Evolutionary conservation across 179 eudicot species (phyloP).

Genomic region (Gypsophila paniculata): DNA sequence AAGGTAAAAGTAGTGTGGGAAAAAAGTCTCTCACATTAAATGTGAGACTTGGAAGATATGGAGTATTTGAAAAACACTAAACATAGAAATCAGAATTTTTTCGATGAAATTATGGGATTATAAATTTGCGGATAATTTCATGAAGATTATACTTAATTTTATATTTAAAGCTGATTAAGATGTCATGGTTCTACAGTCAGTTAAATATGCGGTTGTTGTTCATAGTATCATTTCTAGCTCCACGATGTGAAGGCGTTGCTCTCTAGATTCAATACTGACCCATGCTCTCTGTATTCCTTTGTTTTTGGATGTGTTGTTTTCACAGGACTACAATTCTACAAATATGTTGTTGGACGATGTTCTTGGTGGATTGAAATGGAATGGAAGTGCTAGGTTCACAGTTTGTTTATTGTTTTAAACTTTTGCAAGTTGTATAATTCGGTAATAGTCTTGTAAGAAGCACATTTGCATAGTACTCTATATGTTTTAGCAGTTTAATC

Average conservation of each 20-base stretch:
- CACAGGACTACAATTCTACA: conserved; percentile 5
- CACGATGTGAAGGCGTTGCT: background rate
- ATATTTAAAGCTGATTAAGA: background rate
- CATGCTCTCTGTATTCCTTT: background rate
- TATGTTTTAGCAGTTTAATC: background rate
- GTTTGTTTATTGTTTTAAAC: background rate
- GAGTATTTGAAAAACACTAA: too few relatives aligned
- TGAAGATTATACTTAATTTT: background rate
- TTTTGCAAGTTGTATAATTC: conserved; percentile 12
- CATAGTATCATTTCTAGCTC: background rate
- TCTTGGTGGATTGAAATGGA: background rate
- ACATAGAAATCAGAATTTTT: background rate
- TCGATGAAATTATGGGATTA: background rate
- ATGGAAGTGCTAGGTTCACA: background rate
- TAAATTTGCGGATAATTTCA: background rate
- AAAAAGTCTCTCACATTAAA: too few relatives aligned
- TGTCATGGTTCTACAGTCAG: background rate
- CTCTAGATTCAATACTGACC: background rate
- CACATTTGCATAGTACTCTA: background rate
- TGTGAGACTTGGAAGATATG: too few relatives aligned
- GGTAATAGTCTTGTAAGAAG: background rate
- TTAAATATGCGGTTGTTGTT: background rate
- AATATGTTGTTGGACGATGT: background rate
- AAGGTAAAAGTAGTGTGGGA: too few relatives aligned
- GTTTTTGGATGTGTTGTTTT: background rate